phyloP scores from a whole-genome alignment of 305 asterid species.

The Euphrasia arctica region DNA sequence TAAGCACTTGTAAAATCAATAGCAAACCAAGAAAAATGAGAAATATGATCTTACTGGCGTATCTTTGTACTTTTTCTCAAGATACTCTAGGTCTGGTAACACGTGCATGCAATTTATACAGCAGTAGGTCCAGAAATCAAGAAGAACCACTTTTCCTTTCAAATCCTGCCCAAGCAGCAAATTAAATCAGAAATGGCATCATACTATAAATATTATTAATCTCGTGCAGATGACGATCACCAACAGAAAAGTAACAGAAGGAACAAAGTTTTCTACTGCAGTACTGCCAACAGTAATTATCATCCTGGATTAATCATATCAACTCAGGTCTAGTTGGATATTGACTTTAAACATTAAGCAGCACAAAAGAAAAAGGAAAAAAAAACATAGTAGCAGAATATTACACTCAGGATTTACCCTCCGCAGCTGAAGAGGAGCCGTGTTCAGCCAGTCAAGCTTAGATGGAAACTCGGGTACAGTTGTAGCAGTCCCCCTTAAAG shows the following conservation, averaged over 20 bases:
- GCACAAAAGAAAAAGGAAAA: constrained; percentile 16
- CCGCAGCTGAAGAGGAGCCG: constrained; percentile 84
- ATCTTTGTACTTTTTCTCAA: constrained; percentile 88
- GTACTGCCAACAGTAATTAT: constrained; percentile 2
- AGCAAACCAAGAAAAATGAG: constrained; percentile 20
- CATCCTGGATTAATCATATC: constrained; percentile 7
- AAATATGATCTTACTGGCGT: constrained; percentile 67
- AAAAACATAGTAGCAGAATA: constrained; percentile 7
- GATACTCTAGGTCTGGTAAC: constrained; percentile 87
- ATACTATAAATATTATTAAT: constrained; percentile 13
- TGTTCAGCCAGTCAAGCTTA: constrained; percentile 91
- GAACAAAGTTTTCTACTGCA: not conserved
- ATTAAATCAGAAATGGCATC: constrained; percentile 23
- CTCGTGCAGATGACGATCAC: constrained; percentile 4
- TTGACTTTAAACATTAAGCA: constrained; percentile 18
- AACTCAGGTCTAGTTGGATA: constrained; percentile 9
- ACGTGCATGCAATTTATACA: constrained; percentile 99
- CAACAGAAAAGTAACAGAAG: constrained; percentile 19
- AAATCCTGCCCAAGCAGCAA: constrained; percentile 64
- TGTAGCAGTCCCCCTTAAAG: constrained; percentile 63
- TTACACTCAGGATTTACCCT: constrained; percentile 54
- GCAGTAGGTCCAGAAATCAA: constrained; percentile 99
- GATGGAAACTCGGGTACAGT: constrained; percentile 90
- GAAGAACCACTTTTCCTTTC: constrained; percentile 93
- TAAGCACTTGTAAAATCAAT: constrained; percentile 6